phyloP scores from a whole-genome alignment of 208 protist species.

The Strigomonas galati region DNA sequence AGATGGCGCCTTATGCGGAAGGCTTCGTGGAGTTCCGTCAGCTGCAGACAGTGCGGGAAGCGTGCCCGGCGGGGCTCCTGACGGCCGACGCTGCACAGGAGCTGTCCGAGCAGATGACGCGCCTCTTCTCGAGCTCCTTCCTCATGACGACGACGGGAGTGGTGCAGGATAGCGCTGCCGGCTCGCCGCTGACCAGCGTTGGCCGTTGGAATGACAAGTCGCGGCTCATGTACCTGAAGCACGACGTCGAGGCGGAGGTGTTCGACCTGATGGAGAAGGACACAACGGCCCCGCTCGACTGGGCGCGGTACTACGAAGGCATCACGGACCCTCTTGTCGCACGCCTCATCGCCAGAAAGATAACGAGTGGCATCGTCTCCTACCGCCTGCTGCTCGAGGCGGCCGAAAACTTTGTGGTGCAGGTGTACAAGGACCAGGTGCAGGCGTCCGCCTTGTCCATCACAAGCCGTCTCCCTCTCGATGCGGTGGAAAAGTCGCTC shows the following conservation, averaged over 20 bases:
- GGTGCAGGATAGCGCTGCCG: background rate
- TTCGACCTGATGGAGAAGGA: conserved; percentile 32
- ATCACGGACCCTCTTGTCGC: background rate
- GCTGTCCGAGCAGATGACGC: conserved; percentile 21
- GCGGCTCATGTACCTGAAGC: conserved; percentile 29
- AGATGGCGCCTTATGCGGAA: conserved; percentile 63
- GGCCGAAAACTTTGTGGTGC: conserved; percentile 26
- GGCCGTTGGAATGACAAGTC: conserved; percentile 15
- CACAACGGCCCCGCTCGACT: background rate
- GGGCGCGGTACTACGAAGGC: conserved; percentile 12
- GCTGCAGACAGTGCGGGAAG: conserved; percentile 13
- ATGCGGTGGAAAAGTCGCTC: background rate
- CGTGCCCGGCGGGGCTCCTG: conserved; percentile 12
- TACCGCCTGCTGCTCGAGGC: conserved; percentile 51
- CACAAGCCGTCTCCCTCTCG: background rate
- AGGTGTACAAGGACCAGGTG: conserved; percentile 4
- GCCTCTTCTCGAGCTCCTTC: conserved; percentile 48
- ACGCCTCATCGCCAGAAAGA: conserved; percentile 19
- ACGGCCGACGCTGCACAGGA: conserved; percentile 20
- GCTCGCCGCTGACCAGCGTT: conserved; percentile 20
- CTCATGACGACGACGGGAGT: conserved; percentile 26
- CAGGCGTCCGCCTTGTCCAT: background rate
- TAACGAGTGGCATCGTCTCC: conserved; percentile 28
- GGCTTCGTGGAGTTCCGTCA: conserved; percentile 58
- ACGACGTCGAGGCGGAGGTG: conserved; percentile 24